phyloP scores from a whole-genome alignment of 2,329 filamentous ascomycete genomes.

The Microsporum audouinii region DNA sequence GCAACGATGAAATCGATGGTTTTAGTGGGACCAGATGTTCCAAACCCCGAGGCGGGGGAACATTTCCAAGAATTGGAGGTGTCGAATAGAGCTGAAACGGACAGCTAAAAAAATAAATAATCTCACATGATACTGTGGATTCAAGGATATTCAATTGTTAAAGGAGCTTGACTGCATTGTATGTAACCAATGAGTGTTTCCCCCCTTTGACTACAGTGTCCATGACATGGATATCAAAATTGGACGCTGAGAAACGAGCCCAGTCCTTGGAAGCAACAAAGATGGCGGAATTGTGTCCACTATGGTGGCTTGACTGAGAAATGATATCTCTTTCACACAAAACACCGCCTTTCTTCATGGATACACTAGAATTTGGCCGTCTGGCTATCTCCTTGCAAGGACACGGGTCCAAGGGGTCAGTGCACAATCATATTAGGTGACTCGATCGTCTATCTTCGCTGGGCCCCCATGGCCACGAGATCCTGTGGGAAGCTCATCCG shows the following conservation, averaged over 20 bases:
- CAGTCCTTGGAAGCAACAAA: not conserved
- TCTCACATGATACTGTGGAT: not conserved
- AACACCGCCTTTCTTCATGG: not conserved
- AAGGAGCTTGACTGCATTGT: not conserved
- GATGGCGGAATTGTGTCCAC: not conserved
- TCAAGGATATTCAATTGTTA: not conserved
- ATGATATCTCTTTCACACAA: not conserved
- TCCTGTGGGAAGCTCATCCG: not conserved
- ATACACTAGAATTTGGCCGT: not conserved
- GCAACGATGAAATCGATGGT: not conserved
- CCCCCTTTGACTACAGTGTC: not conserved
- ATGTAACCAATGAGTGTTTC: not conserved
- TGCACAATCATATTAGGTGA: not conserved
- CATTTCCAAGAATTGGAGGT: not conserved
- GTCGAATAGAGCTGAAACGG: not conserved
- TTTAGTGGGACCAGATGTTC: not conserved
- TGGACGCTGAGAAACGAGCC: not conserved
- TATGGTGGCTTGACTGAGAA: not conserved
- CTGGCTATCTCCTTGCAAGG: not conserved
- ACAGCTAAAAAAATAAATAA: not conserved
- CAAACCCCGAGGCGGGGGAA: not conserved
- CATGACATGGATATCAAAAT: not conserved
- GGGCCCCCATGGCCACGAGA: not conserved
- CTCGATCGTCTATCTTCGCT: not conserved
- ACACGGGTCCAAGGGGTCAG: slow-evolving; percentile 1